These are phyloP conservation scores for Candida glucosophila DNA, from an alignment of 1,139 yeast genomes.

Conservation along the genomic window DNA sequence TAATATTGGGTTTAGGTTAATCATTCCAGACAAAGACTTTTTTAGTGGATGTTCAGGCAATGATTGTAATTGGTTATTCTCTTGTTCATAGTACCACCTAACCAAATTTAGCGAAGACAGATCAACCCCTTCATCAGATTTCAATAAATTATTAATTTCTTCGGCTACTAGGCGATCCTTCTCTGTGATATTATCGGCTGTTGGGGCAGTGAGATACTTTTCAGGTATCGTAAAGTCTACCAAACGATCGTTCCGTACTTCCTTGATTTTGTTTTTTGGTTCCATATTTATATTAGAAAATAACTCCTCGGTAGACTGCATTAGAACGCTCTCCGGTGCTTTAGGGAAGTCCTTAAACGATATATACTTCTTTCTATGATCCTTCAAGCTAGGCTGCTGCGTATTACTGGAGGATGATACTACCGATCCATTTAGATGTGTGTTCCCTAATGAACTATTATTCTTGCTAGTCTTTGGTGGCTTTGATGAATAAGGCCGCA, in stretches of 20 bases:
- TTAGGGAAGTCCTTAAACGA: constrained; percentile 23
- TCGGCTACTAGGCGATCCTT: constrained; percentile 19
- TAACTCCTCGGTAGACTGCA: constrained; percentile 12
- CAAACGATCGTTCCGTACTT: constrained; percentile 5
- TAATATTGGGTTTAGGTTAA: constrained; percentile 27
- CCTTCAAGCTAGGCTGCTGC: no score
- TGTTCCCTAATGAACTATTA: no score
- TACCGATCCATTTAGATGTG: no score
- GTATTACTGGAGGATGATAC: no score
- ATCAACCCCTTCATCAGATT: constrained; percentile 18
- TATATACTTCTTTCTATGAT: constrained; percentile 10
- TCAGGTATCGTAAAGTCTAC: constrained; percentile 26
- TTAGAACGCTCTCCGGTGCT: constrained; percentile 16
- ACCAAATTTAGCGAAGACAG: constrained; percentile 18
- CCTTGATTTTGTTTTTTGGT: constrained; percentile 4
- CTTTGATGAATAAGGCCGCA: no score
- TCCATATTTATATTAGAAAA: constrained; percentile 11
- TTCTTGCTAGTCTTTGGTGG: no score
- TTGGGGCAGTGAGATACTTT: constrained; percentile 18
- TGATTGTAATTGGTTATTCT: constrained; percentile 18
- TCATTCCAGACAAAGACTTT: constrained; percentile 33
- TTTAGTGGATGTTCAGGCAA: constrained; percentile 32
- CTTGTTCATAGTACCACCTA: constrained; percentile 21
- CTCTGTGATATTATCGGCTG: constrained; percentile 13
- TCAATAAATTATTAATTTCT: constrained; percentile 18